A percentile compares a stretch with the other conserved stretches of the same genome.
Evolutionary conservation across 306 rosid genomes (phyloP).

Genomic region (Castanea sativa): DNA sequence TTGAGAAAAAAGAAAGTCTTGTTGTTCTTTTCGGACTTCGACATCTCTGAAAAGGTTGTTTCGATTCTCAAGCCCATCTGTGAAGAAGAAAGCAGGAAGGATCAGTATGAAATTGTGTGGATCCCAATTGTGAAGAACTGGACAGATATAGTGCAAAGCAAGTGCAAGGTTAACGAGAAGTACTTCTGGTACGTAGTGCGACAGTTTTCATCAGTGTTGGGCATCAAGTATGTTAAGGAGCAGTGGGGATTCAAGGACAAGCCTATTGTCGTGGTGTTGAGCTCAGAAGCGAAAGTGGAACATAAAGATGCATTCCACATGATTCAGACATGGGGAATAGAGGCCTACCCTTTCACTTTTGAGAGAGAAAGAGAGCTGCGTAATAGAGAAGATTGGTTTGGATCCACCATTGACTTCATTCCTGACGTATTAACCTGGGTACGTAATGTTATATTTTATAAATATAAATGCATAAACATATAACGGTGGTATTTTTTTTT

Average conservation of each 20-base stretch:
- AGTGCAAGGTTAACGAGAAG: slow-evolving; percentile 34
- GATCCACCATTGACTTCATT: neutral
- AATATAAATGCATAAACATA: too few relatives aligned
- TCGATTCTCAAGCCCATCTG: slow-evolving; percentile 20
- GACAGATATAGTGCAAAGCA: slow-evolving; percentile 2
- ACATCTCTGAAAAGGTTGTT: slow-evolving; percentile 26
- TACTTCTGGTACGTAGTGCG: slow-evolving; percentile 26
- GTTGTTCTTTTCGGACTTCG: slow-evolving; percentile 29
- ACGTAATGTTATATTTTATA: too few relatives aligned
- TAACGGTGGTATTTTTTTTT: too few relatives aligned
- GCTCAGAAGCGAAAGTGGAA: slow-evolving; percentile 28
- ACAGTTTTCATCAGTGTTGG: neutral
- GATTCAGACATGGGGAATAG: slow-evolving; percentile 24
- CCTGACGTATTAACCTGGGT: too few relatives aligned
- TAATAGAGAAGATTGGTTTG: neutral
- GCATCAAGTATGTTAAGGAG: slow-evolving; percentile 27
- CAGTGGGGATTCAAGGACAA: slow-evolving; percentile 34
- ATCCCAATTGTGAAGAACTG: slow-evolving; percentile 32
- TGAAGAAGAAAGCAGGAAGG: slow-evolving; percentile 8
- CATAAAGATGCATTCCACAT: slow-evolving; percentile 35
- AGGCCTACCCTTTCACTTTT: slow-evolving; percentile 24
- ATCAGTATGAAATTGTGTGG: slow-evolving; percentile 34
- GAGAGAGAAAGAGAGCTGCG: neutral
- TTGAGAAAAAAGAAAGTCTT: slow-evolving; percentile 15
- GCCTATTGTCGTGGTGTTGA: slow-evolving; percentile 26